A percentile compares a stretch with the other conserved stretches of the same genome.
phyloP scores from a whole-genome alignment of 257 asterid genomes.

The Leptodermis oblonga region DNA sequence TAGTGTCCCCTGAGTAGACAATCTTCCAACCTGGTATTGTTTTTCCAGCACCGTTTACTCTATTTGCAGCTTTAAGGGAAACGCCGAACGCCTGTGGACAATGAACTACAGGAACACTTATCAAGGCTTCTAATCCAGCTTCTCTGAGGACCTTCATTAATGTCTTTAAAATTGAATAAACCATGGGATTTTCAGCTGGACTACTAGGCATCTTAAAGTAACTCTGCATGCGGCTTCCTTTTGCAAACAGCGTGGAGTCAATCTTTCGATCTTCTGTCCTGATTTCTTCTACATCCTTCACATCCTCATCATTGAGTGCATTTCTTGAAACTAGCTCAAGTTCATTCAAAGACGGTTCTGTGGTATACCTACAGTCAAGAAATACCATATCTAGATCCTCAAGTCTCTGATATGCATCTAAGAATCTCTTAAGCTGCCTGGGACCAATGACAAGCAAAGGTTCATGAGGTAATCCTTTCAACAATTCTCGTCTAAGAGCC shows the following conservation, averaged over 20 bases:
- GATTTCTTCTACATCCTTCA: conserved; percentile 16
- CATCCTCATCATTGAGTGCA: conserved; percentile 12
- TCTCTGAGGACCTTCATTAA: conserved; percentile 47
- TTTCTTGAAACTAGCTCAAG: conserved; percentile 10
- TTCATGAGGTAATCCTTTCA: conserved; percentile 60
- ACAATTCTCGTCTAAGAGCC: conserved; percentile 61
- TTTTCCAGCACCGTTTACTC: conserved; percentile 51
- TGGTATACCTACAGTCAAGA: conserved; percentile 74
- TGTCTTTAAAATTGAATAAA: conserved; percentile 37
- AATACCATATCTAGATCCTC: conserved; percentile 92
- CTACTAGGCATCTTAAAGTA: conserved; percentile 50
- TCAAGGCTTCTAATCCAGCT: conserved; percentile 64
- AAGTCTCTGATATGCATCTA: conserved; percentile 90
- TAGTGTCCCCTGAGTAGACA: conserved; percentile 94
- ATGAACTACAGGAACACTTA: conserved; percentile 83
- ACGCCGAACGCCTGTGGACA: conserved; percentile 88
- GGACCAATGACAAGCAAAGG: conserved; percentile 82
- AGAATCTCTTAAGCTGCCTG: conserved; percentile 72
- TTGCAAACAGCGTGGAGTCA: conserved; percentile 43
- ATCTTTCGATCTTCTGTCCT: conserved; percentile 15
- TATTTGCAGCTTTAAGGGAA: conserved; percentile 50
- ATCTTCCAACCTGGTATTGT: conserved; percentile 86
- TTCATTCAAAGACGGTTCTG: conserved; percentile 45
- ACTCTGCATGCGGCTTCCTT: conserved; percentile 78
- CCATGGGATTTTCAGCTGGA: conserved; percentile 34